Conservation (phyloP, 2,329 filamentous ascomycete genomes). For the Stemphylium lycopersici region DNA sequence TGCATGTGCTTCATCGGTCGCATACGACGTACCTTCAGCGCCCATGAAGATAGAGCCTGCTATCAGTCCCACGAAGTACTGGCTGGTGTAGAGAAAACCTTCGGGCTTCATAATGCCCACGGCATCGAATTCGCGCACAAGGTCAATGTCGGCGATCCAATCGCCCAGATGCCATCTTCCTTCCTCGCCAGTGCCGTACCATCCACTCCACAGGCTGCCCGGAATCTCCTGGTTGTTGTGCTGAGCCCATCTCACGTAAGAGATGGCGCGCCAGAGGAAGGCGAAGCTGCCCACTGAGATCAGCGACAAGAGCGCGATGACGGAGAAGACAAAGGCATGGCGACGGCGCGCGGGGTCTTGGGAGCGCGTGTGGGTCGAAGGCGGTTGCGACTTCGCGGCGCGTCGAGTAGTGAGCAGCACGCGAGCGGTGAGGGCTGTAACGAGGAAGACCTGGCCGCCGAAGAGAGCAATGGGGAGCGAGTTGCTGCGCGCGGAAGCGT, state of each 20-base stretch:
- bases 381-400: slow-evolving; percentile 42
- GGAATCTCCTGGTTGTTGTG: slow-evolving; percentile 50
- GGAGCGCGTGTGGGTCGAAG: slow-evolving; percentile 41
- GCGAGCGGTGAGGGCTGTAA: slow-evolving; percentile 38
- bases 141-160: slow-evolving; percentile 62
- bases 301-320: slow-evolving; percentile 56
- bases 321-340: slow-evolving; percentile 49
- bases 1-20: not conserved
- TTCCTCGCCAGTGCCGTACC: slow-evolving; percentile 47
- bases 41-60: slow-evolving; percentile 65
- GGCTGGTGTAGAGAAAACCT: slow-evolving; percentile 68
- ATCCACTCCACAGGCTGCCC: slow-evolving; percentile 48
- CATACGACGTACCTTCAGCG: slow-evolving; percentile 56
- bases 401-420: slow-evolving; percentile 39
- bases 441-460: slow-evolving; percentile 37
- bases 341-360: slow-evolving; percentile 40
- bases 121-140: slow-evolving; percentile 61
- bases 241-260: slow-evolving; percentile 60
- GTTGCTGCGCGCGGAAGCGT: slow-evolving; percentile 40
- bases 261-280: slow-evolving; percentile 53
- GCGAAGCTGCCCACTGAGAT: slow-evolving; percentile 53
- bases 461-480: slow-evolving; percentile 41
- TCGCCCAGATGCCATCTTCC: slow-evolving; percentile 51
- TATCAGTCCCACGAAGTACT: slow-evolving; percentile 62
- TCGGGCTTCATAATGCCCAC: slow-evolving; percentile 62